Evolutionary conservation across 345 rosid genomes (phyloP).

Genomic region (Salix brachista): DNA sequence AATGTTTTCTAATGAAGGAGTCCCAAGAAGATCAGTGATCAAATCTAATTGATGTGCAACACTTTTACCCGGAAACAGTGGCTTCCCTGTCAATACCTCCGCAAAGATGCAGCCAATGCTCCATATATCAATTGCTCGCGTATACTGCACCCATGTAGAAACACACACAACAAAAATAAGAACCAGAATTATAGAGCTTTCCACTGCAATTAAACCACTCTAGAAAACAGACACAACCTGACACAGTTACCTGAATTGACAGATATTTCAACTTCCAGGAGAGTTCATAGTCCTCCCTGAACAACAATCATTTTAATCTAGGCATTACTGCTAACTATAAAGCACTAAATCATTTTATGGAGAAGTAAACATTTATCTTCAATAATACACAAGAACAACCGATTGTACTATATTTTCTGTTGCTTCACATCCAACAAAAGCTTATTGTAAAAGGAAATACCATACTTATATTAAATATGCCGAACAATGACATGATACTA

Average conservation of each 20-base stretch:
- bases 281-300: constrained; percentile 99
- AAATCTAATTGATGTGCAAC: constrained; percentile 92
- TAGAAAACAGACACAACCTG: constrained; percentile 42
- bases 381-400: constrained; percentile 8
- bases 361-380: constrained; percentile 24
- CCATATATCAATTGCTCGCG: constrained; percentile 99
- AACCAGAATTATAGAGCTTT: constrained; percentile 8
- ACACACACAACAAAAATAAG: constrained; percentile 21
- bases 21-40: constrained; percentile 96
- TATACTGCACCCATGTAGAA: constrained; percentile 59
- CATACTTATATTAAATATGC: not conserved
- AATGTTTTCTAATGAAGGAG: constrained; percentile 77
- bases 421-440: not conserved
- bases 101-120: constrained; percentile 98
- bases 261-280: constrained; percentile 96
- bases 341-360: constrained; percentile 42
- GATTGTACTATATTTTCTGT: not conserved
- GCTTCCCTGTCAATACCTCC: constrained; percentile 92
- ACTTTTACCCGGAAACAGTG: constrained; percentile 97
- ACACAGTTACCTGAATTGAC: constrained; percentile 82
- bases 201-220: constrained; percentile 21
- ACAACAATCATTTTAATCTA: constrained; percentile 92
- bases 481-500: not conserved
- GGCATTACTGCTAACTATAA: constrained; percentile 61
- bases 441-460: not conserved